These are phyloP conservation scores for Thalia dealbata DNA, from an alignment of 176 grass and related monocot species.

Conservation along the genomic window DNA sequence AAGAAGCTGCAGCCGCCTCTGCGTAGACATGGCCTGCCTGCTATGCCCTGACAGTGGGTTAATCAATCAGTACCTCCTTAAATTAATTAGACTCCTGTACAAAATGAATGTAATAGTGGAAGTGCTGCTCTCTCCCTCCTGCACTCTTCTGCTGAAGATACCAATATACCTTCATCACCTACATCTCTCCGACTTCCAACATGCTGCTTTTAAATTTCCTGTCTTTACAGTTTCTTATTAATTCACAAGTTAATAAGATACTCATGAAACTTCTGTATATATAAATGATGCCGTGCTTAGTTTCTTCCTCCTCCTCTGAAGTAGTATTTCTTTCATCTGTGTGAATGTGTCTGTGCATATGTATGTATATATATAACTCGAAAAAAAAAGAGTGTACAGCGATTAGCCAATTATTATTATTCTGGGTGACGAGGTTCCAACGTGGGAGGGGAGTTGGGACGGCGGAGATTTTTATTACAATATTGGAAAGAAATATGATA, in stretches of 20 bases:
- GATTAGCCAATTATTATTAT: neutral
- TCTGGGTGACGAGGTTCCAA: neutral
- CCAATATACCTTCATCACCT: neutral
- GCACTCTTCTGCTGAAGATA: neutral
- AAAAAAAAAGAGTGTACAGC: neutral
- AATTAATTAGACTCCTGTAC: too few species aligned
- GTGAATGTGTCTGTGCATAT: too few species aligned
- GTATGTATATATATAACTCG: too few species aligned
- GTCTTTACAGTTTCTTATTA: neutral
- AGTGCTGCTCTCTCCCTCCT: neutral
- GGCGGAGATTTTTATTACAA: too few species aligned
- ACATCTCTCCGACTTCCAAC: neutral
- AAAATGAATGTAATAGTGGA: constrained; percentile 4
- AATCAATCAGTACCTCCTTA: too few species aligned
- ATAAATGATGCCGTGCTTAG: neutral
- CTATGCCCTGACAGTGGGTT: too few species aligned
- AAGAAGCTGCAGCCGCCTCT: constrained; percentile 84
- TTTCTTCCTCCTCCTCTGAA: neutral
- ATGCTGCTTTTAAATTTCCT: constrained; percentile 2
- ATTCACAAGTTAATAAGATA: constrained; percentile 4
- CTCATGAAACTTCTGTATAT: neutral
- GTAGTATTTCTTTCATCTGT: too few species aligned
- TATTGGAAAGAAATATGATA: too few species aligned
- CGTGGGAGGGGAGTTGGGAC: too few species aligned
- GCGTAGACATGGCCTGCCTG: constrained; percentile 19